phyloP scores from a whole-genome alignment of 2,329 filamentous ascomycete genomes.

The Clonostachys rhizophaga region DNA sequence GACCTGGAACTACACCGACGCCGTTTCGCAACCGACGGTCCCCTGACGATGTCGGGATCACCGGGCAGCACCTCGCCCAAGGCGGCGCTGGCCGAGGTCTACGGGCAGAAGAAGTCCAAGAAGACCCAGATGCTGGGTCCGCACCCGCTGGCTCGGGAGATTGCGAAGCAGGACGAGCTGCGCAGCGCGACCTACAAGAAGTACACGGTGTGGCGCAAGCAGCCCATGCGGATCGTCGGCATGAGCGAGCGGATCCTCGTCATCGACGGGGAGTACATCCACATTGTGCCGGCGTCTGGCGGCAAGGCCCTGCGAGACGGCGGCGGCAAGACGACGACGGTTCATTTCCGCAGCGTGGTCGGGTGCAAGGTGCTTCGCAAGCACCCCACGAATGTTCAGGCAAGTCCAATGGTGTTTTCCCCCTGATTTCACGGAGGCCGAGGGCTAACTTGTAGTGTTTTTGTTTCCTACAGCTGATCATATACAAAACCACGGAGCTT shows the following conservation, averaged over 20 bases:
- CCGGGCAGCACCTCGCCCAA: constrained; percentile 64
- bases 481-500: constrained; percentile 71
- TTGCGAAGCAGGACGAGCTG: constrained; percentile 54
- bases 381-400: constrained; percentile 77
- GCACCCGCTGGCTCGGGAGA: constrained; percentile 64
- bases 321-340: constrained; percentile 69
- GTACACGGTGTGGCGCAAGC: constrained; percentile 77
- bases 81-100: constrained; percentile 14
- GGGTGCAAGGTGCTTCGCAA: constrained; percentile 78
- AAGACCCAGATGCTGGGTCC: constrained; percentile 46
- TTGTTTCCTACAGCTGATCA: constrained; percentile 47
- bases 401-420: constrained; percentile 23
- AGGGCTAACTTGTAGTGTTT: neutral
- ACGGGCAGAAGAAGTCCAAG: constrained; percentile 41
- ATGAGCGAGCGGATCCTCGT: constrained; percentile 72
- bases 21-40: constrained; percentile 71
- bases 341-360: constrained; percentile 78
- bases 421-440: neutral
- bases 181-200: constrained; percentile 62
- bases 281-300: constrained; percentile 70
- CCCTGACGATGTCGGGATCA: constrained; percentile 62
- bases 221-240: constrained; percentile 75
- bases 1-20: constrained; percentile 73
- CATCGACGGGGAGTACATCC: constrained; percentile 82
- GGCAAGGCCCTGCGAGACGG: constrained; percentile 62